Conservation (phyloP, 2,329 filamentous ascomycete species). For the Dendrostoma leiphaemia region DNA sequence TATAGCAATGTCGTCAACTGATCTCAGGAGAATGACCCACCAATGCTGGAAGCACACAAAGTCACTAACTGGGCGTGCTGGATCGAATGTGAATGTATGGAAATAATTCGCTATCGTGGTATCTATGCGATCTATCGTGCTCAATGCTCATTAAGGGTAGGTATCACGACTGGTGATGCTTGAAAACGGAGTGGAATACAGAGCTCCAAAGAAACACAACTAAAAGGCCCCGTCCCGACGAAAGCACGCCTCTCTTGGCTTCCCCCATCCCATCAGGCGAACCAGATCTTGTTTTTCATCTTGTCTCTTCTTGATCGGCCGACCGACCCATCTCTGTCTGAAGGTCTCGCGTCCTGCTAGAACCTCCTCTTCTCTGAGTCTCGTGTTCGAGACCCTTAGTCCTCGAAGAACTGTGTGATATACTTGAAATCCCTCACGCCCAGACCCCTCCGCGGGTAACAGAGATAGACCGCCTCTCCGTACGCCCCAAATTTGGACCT, state of each 20-base stretch:
- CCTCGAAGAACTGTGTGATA: conserved; percentile 89
- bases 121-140: not conserved
- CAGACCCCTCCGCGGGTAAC: conserved; percentile 83
- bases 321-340: too few species aligned
- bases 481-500: conserved; percentile 83
- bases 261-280: not conserved
- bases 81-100: not conserved
- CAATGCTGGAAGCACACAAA: too few species aligned
- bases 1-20: too few species aligned
- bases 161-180: not conserved
- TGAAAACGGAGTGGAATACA: not conserved
- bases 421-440: conserved; percentile 79
- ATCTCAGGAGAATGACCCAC: not conserved
- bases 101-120: not conserved
- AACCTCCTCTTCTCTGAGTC: not conserved
- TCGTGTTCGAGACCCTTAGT: conserved; percentile 28
- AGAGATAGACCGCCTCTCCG: conserved; percentile 84
- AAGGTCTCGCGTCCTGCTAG: too few species aligned
- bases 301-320: too few species aligned
- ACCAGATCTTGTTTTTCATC: not conserved
- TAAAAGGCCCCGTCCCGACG: not conserved
- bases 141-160: not conserved
- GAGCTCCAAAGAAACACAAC: not conserved
- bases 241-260: not conserved
- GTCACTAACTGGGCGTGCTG: too few species aligned